Base-by-base conservation (phyloP, 2,329 filamentous ascomycete genomes). In the Penicillium sp. region DNA sequence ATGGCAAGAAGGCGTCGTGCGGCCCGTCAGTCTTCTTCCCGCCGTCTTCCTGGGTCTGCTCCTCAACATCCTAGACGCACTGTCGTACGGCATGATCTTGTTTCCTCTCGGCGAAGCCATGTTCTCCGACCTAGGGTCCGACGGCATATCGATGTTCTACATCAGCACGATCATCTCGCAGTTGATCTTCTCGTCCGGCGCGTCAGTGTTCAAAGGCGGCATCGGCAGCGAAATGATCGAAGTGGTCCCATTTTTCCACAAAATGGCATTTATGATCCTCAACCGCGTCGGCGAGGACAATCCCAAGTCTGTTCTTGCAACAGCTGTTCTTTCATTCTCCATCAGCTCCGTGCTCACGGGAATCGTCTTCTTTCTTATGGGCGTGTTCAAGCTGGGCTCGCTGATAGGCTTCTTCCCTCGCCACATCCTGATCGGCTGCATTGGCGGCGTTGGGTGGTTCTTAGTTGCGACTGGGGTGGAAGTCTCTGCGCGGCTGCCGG, bases 181-280 rank as follows among this genome's bases (percentile, higher is more conserved):
- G 70, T 73, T 99, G 52, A 89, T 91, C 16, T 97, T 93, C 70
- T 97, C 93, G 0, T 81, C 82, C 20, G 86, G 86, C 3, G 89
- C 91, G 0, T 97, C 92, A 66, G 86, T 90, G 33, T 99, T 99
- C 76, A 88, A 83, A 63, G 93, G 94, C 16, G 91, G 90, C 3
- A 86, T 99, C 58, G 94, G 94, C 5, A 97, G 94, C 2, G 94
- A 99, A 72, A 87, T 99, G 86, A 99, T 97, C 63, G 94, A 99
- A 75, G 93, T 97, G 1, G 93, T 99, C 0, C 94, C 93, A 0
- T 99, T 99, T 76, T 97, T 99, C 71, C 94, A 99, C 75, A 96
- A 93, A 67, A 99, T 99, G 93, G 92, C 94, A 0, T 86, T 87
- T 61, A 93, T 88, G 28, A 97, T 97, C 68, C 85, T 94, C 62